phyloP scores from a whole-genome alignment of 257 asterid species.

The Galeopsis tetrahit region DNA sequence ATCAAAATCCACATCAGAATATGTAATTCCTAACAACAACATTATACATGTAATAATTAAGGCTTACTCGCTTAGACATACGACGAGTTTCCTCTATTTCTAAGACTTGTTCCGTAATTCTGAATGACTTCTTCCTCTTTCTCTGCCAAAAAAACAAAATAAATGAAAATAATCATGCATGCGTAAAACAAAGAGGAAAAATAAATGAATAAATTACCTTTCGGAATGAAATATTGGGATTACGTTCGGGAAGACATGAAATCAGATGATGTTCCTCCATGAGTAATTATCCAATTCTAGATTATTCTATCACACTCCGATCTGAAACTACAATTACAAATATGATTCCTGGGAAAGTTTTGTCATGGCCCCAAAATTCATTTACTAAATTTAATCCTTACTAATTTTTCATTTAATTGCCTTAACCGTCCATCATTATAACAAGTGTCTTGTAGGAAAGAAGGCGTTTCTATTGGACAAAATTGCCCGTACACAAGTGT shows the following conservation, averaged over 20 bases:
- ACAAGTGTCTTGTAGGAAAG: too few relatives aligned
- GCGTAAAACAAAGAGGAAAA: background rate
- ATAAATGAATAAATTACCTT: background rate
- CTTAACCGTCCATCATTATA: too few relatives aligned
- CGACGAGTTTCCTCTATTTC: slow-evolving; percentile 27
- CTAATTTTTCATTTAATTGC: too few relatives aligned
- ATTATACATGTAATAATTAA: background rate
- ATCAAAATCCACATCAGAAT: background rate
- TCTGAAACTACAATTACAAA: background rate
- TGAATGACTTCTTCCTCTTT: slow-evolving; percentile 37
- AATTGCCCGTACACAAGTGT: too few relatives aligned
- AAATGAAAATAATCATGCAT: background rate
- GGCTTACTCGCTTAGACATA: slow-evolving; percentile 26
- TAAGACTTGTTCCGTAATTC: slow-evolving; percentile 32
- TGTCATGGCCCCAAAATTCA: too few relatives aligned
- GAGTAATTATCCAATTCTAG: background rate
- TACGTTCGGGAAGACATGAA: slow-evolving; percentile 3
- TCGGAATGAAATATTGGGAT: background rate
- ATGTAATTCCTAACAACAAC: background rate
- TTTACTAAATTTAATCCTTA: too few relatives aligned
- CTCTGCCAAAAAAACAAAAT: slow-evolving; percentile 15
- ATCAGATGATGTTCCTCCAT: slow-evolving; percentile 23
- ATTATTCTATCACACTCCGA: background rate
- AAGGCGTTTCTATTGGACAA: too few relatives aligned
- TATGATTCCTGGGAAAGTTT: background rate